Conservation (phyloP, 257 asterid species). For the Solanum sejunctum region DNA sequence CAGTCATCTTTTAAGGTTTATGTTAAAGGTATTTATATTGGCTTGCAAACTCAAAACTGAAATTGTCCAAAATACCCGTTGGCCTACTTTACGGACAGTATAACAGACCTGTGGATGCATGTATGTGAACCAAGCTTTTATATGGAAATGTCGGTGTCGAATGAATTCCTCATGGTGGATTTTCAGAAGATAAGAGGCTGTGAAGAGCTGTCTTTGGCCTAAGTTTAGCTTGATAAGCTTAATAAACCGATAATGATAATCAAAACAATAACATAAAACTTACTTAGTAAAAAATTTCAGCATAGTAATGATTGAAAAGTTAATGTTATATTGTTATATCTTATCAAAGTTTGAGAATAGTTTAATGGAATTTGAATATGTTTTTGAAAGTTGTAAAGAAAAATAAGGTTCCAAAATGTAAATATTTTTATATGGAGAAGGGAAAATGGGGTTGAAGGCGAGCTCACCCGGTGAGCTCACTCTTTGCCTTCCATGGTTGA, state of each 20-base stretch:
- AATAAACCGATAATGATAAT: not conserved
- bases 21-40: not conserved
- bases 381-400: not conserved
- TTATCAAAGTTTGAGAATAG: not conserved
- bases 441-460: not conserved
- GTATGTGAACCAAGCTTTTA: not conserved
- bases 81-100: no score
- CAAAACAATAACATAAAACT: not conserved
- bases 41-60: not conserved
- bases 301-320: not conserved
- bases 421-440: not conserved
- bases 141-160: not conserved
- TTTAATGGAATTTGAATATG: not conserved
- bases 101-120: not conserved
- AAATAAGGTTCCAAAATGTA: not conserved
- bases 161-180: not conserved
- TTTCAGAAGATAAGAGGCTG: not conserved
- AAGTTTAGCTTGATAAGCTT: not conserved
- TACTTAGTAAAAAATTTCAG: not conserved
- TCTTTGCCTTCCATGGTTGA: not conserved
- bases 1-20: not conserved
- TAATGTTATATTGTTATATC: not conserved
- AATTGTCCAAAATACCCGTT: not conserved
- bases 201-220: not conserved
- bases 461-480: not conserved